Conservation (phyloP, 306 rosid species). For the Lablab purpureus region DNA sequence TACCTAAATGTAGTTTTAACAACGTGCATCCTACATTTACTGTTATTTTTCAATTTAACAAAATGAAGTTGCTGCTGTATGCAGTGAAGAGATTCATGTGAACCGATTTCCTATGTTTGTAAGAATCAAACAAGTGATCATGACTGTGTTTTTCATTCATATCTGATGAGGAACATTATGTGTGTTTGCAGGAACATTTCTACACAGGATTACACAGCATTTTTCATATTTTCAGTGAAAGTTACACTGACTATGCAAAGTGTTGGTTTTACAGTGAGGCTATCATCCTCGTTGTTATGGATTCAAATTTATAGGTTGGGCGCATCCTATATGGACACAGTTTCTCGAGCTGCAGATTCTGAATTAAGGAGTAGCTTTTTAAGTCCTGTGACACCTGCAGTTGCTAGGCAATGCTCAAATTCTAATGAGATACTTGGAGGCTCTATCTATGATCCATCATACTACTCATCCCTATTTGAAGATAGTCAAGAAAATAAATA, state of each 20-base stretch:
- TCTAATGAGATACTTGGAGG: constrained; percentile 92
- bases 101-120: constrained; percentile 14
- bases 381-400: constrained; percentile 79
- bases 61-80: constrained; percentile 18
- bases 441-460: constrained; percentile 84
- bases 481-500: constrained; percentile 71
- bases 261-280: constrained; percentile 73
- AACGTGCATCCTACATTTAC: background rate
- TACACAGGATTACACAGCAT: constrained; percentile 50
- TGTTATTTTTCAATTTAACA: constrained; percentile 7
- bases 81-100: background rate
- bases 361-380: constrained; percentile 85
- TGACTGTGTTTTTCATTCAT: constrained; percentile 37
- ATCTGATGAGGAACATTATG: constrained; percentile 38
- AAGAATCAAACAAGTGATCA: constrained; percentile 31
- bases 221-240: constrained; percentile 77
- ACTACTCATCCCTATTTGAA: constrained; percentile 86
- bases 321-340: constrained; percentile 65
- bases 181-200: constrained; percentile 78
- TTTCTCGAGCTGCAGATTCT: constrained; percentile 67
- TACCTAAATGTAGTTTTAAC: background rate
- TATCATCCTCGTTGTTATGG: constrained; percentile 85
- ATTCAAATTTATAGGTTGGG: constrained; percentile 97
- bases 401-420: constrained; percentile 67
- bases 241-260: constrained; percentile 87